Evolutionary conservation across 768 basidiomycete species (phyloP), one percentile per base, ranked within the genome.

Genomic region (Podaxis rugospora): DNA sequence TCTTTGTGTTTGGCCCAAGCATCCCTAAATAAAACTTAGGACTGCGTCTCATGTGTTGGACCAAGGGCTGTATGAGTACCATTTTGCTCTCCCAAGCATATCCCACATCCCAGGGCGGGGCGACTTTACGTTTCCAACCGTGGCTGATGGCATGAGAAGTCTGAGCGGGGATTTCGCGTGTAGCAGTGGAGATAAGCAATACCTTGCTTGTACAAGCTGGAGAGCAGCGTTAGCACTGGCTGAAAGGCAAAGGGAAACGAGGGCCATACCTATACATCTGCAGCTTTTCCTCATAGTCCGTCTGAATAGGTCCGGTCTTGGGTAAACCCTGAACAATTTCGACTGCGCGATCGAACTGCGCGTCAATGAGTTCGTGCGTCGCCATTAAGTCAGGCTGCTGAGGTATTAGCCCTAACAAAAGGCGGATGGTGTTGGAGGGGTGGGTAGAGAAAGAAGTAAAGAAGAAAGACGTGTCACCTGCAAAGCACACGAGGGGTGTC

Each of bases 1-100:
- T 94, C 93, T 65, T 87, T 89, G 70, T 95, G 93, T 71, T 95
- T 96, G 51, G 90, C 88, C 95, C 95, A 98, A 47, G 92, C 92
- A 76, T 95, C 94, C 93, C 93, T 95, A 55, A 25, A 21, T 56
- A 16, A 25, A 60, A 39, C 42, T 66, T 36, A 67, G 40, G 35
- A 57, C 37, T 27, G 27, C 54, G 52, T 59, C 23, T 36, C 35
- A 51, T 35, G 16, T 25, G 21, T 21, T 51, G 23, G 11, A 42
- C 37, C 39, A 14, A 56, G 27, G 51, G 25, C 27, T 13, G 56
- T 28, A 62, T n/a, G 65, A 80, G 25, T 64, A 93, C 95, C 95
- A 97, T 77, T 98, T 98, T 21, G 95, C 94, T 65, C 94, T 80
- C 44, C 92, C 92, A 5, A 97, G 77, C 85, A 96, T 88, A 70